Evolutionary conservation across 78 protist genomes (phyloP), one percentile per base, ranked within the genome.

Genomic region (Salpingoeca rosetta): DNA sequence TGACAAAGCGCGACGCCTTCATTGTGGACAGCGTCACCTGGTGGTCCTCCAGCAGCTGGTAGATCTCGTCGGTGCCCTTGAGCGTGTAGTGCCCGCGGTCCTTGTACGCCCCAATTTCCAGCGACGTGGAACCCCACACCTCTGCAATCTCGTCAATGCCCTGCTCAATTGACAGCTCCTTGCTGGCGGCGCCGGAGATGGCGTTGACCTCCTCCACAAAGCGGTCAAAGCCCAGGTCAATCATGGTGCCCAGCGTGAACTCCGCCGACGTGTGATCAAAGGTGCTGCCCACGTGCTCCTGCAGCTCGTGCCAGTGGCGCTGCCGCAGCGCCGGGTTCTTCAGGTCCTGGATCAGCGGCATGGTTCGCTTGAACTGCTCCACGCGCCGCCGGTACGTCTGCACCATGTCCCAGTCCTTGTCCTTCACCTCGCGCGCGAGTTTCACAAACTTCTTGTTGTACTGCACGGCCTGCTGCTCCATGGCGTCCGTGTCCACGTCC

Each of bases 301-400:
- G 73, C 51, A 95, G 90, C 76, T 45, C 39, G 35, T 2, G 51
- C 96, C 96, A 95, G 79, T 95, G 97, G 10, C 97, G 79, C n/a
- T 22, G 78, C 17, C 93, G 85, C 73, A 95, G n/a, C 24, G 92
- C 94, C 0, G 51, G 76, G 82, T 89, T 90, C 37, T 85, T 27
- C 76, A 95, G 85, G 76, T 91, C 89, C 28, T 26, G 2, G 85
- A 95, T 80, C 44, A 92, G 89, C n/a, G 95, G 94, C 78, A 95
- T 51, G 40, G 82, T 51, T 36, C 39, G 31, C 43, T 76, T 31
- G 87, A 95, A 90, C 75, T 44, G 76, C 27, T 86, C 90, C 44
- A 93, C 85, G 17, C 40, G n/a, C n/a, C 56, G 86, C 57, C 51
- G 31, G 56, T 87, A 84, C 40, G 43, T 24, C 40, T 44, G 1